Base-by-base conservation (phyloP, 148 eudicot genomes). In the Cornus controversa region DNA sequence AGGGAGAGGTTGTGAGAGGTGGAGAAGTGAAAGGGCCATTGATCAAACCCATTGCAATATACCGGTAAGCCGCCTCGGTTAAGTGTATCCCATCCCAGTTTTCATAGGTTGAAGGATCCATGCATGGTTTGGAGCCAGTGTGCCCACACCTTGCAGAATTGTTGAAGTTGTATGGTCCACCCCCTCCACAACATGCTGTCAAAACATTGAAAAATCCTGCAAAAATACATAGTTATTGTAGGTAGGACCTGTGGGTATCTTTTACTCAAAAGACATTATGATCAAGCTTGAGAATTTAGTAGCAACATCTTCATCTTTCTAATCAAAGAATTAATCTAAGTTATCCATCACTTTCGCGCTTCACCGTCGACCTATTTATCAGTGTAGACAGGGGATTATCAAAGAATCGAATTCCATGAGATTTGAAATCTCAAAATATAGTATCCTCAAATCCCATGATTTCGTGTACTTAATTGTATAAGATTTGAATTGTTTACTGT, bases 21-120 rank as follows among this genome's bases (percentile, higher is more conserved):
- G 92, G 92, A 40, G 84, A 80, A 70, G 90, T 80, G 68, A 77
- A 91, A 18, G 91, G 77, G 2, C 94, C 94, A 64, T 73, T 63
- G 18, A 89, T 34, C 82, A 92, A 72, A 36, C 86, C 89, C 62
- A 1, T 77, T 16, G 93, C 88, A 37, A 92, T 82, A 75, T 79
- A 74, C 8, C 74, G 75, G 36, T 92, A 88, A 8, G 92, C 90
- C 0, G 85, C 83, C 74, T 92, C 90, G 3, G 96, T 90, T 71
- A 87, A 83, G 79, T 92, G 93, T 73, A 92, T 76, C 27, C 93
- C 93, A 50, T 90, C 96, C 96, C 96, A 92, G 65, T 84, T 90
- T 13, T 84, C 90, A 73, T 73, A 77, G 26, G 77, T 83, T 15
- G 88, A 84, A 2, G 96, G 90, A 72, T 75, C 80, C 27, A 18